Conservation (phyloP, 129 eudicot genomes). For the Tagetes erecta region DNA sequence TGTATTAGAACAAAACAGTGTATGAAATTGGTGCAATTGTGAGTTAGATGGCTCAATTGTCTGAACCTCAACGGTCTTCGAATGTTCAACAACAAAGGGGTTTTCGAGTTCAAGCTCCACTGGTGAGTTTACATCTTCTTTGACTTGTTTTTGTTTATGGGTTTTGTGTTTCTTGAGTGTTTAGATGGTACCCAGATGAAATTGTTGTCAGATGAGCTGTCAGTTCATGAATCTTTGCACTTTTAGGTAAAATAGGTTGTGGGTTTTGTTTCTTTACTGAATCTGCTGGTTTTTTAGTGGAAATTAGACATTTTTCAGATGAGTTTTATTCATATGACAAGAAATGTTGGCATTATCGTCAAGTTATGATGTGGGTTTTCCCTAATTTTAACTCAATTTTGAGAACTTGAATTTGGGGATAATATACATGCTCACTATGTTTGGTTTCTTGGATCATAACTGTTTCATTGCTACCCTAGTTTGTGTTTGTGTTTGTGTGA, state of each 20-base stretch:
- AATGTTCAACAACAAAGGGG: conserved; percentile 65
- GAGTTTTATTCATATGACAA: conserved; percentile 3
- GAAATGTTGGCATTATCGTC: conserved; percentile 15
- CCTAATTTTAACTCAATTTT: conserved; percentile 22
- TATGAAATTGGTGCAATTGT: conserved; percentile 38
- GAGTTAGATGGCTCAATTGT: conserved; percentile 70
- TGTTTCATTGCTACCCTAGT: conserved; percentile 10
- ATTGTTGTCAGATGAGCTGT: conserved; percentile 2
- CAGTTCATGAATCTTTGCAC: conserved; percentile 6
- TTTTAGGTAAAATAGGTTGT: conserved; percentile 23
- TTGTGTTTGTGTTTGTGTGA: conserved; percentile 12
- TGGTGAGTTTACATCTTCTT: conserved; percentile 54
- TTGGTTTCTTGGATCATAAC: conserved; percentile 4
- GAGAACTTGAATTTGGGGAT: conserved; percentile 27
- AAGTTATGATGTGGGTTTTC: conserved; percentile 19
- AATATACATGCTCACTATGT: background rate
- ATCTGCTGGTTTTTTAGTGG: conserved; percentile 22
- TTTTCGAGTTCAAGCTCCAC: conserved; percentile 91
- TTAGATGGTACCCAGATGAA: conserved; percentile 27
- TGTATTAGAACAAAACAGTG: background rate
- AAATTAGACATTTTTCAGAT: conserved; percentile 18
- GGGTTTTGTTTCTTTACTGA: conserved; percentile 22
- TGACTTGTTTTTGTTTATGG: conserved; percentile 30
- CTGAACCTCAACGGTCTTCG: conserved; percentile 61
- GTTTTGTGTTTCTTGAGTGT: background rate